Conservation (phyloP, 345 rosid genomes). For the Eucalyptus marginata region DNA sequence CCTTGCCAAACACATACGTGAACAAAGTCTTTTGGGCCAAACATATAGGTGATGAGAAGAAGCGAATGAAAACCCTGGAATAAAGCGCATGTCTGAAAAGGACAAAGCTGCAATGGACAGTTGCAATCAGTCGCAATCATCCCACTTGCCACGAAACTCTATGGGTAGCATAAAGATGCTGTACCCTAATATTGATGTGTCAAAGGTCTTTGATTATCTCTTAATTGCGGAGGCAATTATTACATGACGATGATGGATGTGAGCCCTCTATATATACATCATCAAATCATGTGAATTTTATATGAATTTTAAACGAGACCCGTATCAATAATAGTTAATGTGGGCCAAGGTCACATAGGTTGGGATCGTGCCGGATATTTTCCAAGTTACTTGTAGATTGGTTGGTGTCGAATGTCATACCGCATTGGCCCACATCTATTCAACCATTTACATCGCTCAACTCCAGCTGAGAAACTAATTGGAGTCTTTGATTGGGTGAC, state of each 20-base stretch:
- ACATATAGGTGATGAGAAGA: not conserved
- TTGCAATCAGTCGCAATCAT: not conserved
- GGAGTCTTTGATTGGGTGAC: not conserved
- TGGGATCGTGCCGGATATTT: not conserved
- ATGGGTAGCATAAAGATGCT: not conserved
- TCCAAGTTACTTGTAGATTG: not conserved
- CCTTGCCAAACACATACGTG: not conserved
- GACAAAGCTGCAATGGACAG: not conserved
- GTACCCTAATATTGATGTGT: not conserved
- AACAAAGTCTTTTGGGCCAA: not conserved
- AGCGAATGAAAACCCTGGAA: not conserved
- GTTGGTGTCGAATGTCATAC: not conserved
- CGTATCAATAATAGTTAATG: rapidly evolving
- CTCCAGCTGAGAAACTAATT: not conserved
- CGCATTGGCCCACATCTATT: not conserved
- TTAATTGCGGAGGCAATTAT: not conserved
- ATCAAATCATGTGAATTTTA: not conserved
- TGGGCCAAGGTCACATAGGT: not conserved
- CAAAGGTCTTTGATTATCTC: not conserved
- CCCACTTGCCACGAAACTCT: not conserved
- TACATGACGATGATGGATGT: too few relatives aligned
- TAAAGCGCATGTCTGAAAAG: not conserved
- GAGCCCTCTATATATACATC: not conserved
- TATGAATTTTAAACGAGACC: not conserved
- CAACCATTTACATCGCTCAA: not conserved